Evolutionary conservation across 148 eudicot species (phyloP).

Genomic region (Hydrangea macrophylla): DNA sequence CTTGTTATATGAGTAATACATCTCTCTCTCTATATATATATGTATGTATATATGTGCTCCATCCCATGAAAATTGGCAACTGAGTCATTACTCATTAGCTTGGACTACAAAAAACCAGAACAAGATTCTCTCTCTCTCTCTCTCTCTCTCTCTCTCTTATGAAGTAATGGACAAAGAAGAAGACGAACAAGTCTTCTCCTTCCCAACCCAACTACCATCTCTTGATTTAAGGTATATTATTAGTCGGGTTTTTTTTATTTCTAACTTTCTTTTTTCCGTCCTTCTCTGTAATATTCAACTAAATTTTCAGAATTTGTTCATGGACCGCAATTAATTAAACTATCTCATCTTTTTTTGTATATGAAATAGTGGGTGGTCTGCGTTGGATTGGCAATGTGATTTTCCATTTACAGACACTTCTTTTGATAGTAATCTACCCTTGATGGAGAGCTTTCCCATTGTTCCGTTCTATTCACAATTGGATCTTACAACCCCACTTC

Average conservation of each 20-base stretch:
- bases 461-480: constrained; percentile 25
- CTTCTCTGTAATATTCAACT: not conserved
- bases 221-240: constrained; percentile 33
- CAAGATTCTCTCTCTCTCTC: constrained; percentile 7
- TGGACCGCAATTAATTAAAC: not conserved
- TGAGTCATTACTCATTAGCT: not conserved
- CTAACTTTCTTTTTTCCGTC: not conserved
- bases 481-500: constrained; percentile 17
- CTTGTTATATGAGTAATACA: not conserved
- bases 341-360: not conserved
- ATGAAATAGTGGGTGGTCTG: constrained; percentile 12
- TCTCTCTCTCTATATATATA: not conserved
- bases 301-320: not conserved
- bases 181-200: constrained; percentile 23
- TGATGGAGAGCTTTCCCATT: constrained; percentile 16
- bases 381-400: constrained; percentile 20
- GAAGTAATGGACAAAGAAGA: constrained; percentile 16
- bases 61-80: constrained; percentile 5
- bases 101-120: constrained; percentile 4
- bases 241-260: not conserved
- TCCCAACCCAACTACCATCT: constrained; percentile 26
- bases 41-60: not conserved
- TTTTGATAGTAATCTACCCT: constrained; percentile 27
- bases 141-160: not conserved
- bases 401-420: constrained; percentile 14